A percentile compares a stretch with the other conserved stretches of the same genome.
phyloP scores from a whole-genome alignment of 495 filamentous ascomycete genomes.

The Trypethelium eluteriae region DNA sequence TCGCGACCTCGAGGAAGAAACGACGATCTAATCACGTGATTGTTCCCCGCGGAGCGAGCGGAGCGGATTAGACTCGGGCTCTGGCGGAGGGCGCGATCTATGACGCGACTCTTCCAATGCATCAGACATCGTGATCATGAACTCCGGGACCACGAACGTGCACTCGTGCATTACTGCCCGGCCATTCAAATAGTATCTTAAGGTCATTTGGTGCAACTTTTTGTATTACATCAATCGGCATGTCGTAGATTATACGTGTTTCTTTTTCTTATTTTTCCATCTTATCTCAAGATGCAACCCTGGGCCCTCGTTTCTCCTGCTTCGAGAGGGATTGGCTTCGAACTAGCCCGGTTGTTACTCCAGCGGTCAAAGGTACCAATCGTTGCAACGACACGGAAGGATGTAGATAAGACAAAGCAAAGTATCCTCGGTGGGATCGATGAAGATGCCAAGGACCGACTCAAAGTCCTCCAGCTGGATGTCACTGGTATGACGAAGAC shows the following conservation, averaged over 20 bases:
- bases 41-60: too few species aligned
- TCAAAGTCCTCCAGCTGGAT: constrained; percentile 52
- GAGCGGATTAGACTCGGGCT: background rate
- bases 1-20: too few species aligned
- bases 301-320: constrained; percentile 54
- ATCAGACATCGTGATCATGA: background rate
- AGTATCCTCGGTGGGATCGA: constrained; percentile 47
- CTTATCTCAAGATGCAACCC: constrained; percentile 26
- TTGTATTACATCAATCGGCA: background rate
- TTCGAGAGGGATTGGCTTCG: constrained; percentile 67
- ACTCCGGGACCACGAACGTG: too few species aligned
- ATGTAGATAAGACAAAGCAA: constrained; percentile 45
- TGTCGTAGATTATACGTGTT: background rate
- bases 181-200: too few species aligned
- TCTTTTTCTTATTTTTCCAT: background rate
- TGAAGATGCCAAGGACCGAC: constrained; percentile 38
- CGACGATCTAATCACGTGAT: too few species aligned
- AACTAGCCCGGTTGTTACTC: constrained; percentile 60
- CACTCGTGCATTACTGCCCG: too few species aligned
- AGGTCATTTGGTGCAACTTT: too few species aligned
- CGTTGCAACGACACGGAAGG: constrained; percentile 60
- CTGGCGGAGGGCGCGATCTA: constrained; percentile 4
- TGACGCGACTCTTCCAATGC: background rate
- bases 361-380: constrained; percentile 57
- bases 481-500: constrained; percentile 43